phyloP scores from a whole-genome alignment of 2,329 filamentous ascomycete species.

The Fusarium ambrosium region DNA sequence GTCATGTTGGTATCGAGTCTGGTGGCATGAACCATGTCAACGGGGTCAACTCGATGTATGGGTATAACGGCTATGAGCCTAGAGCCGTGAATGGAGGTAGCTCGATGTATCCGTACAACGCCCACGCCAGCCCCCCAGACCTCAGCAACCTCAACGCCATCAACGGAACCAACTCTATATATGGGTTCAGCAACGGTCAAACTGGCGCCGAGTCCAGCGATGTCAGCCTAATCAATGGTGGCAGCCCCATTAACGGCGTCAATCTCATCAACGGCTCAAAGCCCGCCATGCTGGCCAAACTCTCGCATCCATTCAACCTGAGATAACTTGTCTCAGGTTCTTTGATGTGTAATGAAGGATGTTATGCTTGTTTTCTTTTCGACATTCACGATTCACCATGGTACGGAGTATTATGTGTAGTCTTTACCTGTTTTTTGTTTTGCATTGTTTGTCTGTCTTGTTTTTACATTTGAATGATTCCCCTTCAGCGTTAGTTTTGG shows the following conservation, averaged over 20 bases:
- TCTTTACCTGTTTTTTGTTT: not conserved
- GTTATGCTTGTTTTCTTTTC: not conserved
- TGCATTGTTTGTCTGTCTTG: not conserved
- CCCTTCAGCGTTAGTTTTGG: slow-evolving; percentile 16
- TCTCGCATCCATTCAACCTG: not conserved
- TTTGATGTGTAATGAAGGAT: not conserved
- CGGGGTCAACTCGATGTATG: not conserved
- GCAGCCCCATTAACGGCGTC: too few relatives aligned
- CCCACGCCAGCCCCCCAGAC: not conserved
- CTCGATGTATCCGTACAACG: slow-evolving; percentile 38
- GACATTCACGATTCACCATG: not conserved
- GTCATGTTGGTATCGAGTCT: not conserved
- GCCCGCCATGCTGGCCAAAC: not conserved
- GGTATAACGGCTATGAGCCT: not conserved
- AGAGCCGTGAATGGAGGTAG: slow-evolving; percentile 25
- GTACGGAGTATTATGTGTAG: not conserved
- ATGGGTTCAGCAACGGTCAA: not conserved
- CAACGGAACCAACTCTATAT: not conserved
- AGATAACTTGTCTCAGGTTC: not conserved
- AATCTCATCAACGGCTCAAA: not conserved
- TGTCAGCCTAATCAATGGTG: not conserved
- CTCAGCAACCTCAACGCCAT: not conserved
- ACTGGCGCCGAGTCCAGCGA: not conserved
- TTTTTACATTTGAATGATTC: slow-evolving; percentile 32
- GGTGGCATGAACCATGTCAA: not conserved